Percentiles rank a stretch among this genome's conserved stretches.
Conservation (phyloP, 2,329 filamentous ascomycete species). For the Akanthomyces lecanii region DNA sequence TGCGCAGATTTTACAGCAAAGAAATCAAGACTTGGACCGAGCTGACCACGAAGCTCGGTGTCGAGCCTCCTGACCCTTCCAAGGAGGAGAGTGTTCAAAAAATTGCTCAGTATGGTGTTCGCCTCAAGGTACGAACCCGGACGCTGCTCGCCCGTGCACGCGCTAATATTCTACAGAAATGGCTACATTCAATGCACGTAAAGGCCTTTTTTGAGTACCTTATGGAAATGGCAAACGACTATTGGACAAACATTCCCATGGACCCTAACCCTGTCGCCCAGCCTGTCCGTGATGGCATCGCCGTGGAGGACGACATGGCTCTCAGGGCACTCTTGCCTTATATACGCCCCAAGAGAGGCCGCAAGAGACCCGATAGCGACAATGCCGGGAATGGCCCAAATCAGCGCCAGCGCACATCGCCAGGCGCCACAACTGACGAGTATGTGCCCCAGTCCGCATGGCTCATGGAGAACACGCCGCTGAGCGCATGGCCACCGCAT, state of each 20-base stretch:
- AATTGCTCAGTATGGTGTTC: constrained; percentile 89
- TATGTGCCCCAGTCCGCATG: constrained; percentile 26
- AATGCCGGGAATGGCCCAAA: constrained; percentile 45
- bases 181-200: constrained; percentile 96
- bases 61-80: constrained; percentile 74
- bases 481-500: constrained; percentile 32
- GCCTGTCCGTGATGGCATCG: constrained; percentile 72
- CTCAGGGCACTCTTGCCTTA: constrained; percentile 79
- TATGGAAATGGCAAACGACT: constrained; percentile 69
- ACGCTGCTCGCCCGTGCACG: constrained; percentile 7
- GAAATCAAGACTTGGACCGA: constrained; percentile 94
- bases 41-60: constrained; percentile 79
- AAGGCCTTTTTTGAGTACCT: constrained; percentile 94
- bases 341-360: constrained; percentile 58
- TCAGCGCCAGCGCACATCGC: constrained; percentile 61
- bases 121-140: constrained; percentile 65
- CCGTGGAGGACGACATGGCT: constrained; percentile 83
- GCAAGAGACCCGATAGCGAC: constrained; percentile 60
- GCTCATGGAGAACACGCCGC: constrained; percentile 34
- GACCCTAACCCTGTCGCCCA: constrained; percentile 59
- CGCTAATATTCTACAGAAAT: constrained; percentile 54
- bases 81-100: constrained; percentile 90
- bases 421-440: constrained; percentile 40
- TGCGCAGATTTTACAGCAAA: constrained; percentile 71
- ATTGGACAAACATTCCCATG: constrained; percentile 72